phyloP scores from a whole-genome alignment of 371 early-diverging fungal species.

The Mortierella sp. region DNA sequence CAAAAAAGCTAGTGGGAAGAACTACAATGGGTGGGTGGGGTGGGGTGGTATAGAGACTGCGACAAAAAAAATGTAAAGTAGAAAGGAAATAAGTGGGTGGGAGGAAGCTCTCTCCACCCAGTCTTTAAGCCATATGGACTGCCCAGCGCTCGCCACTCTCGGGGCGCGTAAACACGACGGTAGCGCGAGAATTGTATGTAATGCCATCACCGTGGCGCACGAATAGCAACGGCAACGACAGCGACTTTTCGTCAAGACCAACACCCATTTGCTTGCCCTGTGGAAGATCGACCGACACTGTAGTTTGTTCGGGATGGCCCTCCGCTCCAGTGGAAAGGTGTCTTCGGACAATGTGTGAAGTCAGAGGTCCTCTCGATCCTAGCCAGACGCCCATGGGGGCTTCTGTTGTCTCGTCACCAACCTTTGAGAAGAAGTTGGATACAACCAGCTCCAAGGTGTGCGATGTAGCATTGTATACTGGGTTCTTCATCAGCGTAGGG shows the following conservation, averaged over 20 bases:
- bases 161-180: slow-evolving; percentile 42
- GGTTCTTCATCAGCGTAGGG: slow-evolving; percentile 51
- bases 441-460: slow-evolving; percentile 49
- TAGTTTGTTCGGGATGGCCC: slow-evolving; percentile 28
- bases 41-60: too few species aligned
- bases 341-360: slow-evolving; percentile 47
- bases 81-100: too few species aligned
- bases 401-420: slow-evolving; percentile 22
- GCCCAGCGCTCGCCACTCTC: slow-evolving; percentile 42
- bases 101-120: neutral
- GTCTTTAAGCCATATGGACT: slow-evolving; percentile 33
- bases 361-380: slow-evolving; percentile 50
- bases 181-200: slow-evolving; percentile 52
- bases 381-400: slow-evolving; percentile 52
- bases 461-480: slow-evolving; percentile 48
- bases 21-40: too few species aligned
- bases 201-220: slow-evolving; percentile 47
- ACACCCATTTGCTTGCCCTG: slow-evolving; percentile 37
- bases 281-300: slow-evolving; percentile 43
- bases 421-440: slow-evolving; percentile 44
- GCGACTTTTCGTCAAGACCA: slow-evolving; percentile 27
- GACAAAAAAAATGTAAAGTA: too few species aligned
- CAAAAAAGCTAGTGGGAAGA: too few species aligned
- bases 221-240: slow-evolving; percentile 44
- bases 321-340: slow-evolving; percentile 8